Evolutionary conservation across 306 rosid genomes (phyloP), one percentile per base, ranked within the genome.

Genomic region (Carpinus fangiana): DNA sequence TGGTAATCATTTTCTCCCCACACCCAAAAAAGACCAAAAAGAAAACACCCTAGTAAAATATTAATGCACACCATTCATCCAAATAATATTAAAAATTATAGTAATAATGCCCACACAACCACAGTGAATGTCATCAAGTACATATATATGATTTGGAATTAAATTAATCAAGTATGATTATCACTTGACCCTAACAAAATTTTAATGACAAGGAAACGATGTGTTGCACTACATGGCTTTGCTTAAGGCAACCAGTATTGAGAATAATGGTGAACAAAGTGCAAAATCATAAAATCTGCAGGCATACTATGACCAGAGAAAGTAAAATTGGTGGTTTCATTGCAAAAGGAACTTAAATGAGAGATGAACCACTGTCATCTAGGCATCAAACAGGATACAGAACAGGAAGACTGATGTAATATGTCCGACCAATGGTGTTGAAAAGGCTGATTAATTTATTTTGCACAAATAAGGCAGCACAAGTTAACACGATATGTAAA

Each of bases 371-470:
- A n/a, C 78, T 41, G 34, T 21, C 55, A 45, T 23, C 10, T 3
- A 46, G 46, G 18, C 50, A 77, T 53, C 8, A 14, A 16, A 21
- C 28, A 45, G 16, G 76, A 70, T 51, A 78, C 17, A 14, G 61
- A 57, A 18, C 70, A 56, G 81, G 70, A 70, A 77, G 48, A 78
- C 76, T 74, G 18, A 74, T 43, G 47, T 12, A 36, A 70, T 13
- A 56, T 45, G 53, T 16, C 66, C 31, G 50, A 70, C 55, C 70
- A 43, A n/a, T 28, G 72, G 31, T 9, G 31, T 56, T 56, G 61
- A 56, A 56, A 20, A 56, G 62, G 13, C 28, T 56, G 16, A 56
- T 56, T 56, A 20, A 56, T 20, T 56, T n/a, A 56, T 56, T 56
- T 20, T 8, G 28, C 62, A 56, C 62, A 56, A 56, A 56, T 12